Percentiles rank a stretch among this genome's conserved stretches.
Evolutionary conservation across 106 monocot genomes (phyloP).

Genomic region (Dioscorea zingiberensis): DNA sequence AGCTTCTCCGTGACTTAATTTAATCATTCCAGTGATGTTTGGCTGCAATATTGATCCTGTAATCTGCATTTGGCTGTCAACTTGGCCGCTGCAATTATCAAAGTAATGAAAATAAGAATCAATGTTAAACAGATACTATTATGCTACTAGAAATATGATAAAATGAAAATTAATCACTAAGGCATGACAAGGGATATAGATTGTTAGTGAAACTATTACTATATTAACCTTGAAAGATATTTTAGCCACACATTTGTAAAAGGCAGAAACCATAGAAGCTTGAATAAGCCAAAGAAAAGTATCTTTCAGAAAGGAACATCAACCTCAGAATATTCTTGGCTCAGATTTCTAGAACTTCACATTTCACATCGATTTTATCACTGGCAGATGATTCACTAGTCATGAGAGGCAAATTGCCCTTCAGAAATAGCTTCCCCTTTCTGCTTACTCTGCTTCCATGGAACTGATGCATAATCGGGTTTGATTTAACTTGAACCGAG

Average conservation of each 20-base stretch:
- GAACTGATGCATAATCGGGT: slow-evolving; percentile 81
- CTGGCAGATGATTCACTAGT: slow-evolving; percentile 49
- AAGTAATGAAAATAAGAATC: not conserved
- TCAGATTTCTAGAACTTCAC: slow-evolving; percentile 89
- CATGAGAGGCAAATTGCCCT: slow-evolving; percentile 90
- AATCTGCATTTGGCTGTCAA: slow-evolving; percentile 91
- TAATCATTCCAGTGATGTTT: slow-evolving; percentile 87
- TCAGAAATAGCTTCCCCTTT: slow-evolving; percentile 78
- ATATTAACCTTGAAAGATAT: too few species aligned
- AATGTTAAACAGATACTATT: too few species aligned
- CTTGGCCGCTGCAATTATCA: slow-evolving; percentile 65
- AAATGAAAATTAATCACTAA: too few species aligned
- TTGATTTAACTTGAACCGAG: slow-evolving; percentile 65
- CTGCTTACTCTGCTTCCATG: slow-evolving; percentile 89
- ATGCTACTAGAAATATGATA: too few species aligned
- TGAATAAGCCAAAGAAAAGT: not conserved
- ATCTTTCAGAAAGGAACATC: slow-evolving; percentile 1
- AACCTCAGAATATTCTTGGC: slow-evolving; percentile 94
- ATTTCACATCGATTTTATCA: slow-evolving; percentile 92
- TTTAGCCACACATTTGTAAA: too few species aligned
- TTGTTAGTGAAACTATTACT: not conserved
- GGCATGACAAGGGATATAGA: too few species aligned
- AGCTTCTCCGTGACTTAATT: slow-evolving; percentile 98
- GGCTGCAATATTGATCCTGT: slow-evolving; percentile 88
- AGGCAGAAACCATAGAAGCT: not conserved